phyloP scores from a whole-genome alignment of 2,329 filamentous ascomycete species.

The Penicillium brevicompactum region DNA sequence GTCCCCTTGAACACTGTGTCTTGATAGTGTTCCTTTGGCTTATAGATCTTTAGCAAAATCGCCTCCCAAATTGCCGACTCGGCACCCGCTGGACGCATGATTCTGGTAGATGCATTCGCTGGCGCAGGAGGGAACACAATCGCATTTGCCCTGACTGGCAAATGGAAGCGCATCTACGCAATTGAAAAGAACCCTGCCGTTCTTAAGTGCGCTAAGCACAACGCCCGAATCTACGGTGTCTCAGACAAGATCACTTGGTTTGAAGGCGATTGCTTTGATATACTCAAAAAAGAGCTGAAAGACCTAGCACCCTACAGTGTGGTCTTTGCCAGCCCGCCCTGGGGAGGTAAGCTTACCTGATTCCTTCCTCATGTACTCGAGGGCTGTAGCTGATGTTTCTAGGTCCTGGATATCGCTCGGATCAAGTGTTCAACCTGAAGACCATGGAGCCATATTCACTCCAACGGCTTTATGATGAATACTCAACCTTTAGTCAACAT shows the following conservation, averaged over 20 bases:
- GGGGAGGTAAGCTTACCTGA: constrained; percentile 61
- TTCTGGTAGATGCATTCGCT: constrained; percentile 85
- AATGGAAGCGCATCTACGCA: constrained; percentile 82
- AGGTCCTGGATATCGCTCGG: constrained; percentile 65
- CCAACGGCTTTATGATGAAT: constrained; percentile 63
- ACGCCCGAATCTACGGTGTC: constrained; percentile 83
- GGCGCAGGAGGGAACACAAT: constrained; percentile 94
- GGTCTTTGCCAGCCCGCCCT: constrained; percentile 73
- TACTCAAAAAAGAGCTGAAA: constrained; percentile 57
- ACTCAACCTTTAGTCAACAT: constrained; percentile 54
- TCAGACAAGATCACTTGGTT: constrained; percentile 80
- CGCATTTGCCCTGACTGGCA: constrained; percentile 79
- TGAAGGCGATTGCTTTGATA: constrained; percentile 81
- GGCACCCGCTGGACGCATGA: constrained; percentile 58
- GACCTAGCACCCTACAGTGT: constrained; percentile 55
- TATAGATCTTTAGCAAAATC: constrained; percentile 61
- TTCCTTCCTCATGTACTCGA: background rate
- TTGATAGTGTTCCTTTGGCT: constrained; percentile 1
- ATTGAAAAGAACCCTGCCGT: constrained; percentile 82
- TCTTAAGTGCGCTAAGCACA: constrained; percentile 88
- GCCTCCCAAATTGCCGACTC: constrained; percentile 68
- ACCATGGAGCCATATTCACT: constrained; percentile 88
- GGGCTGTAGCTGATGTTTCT: constrained; percentile 2
- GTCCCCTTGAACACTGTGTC: constrained; percentile 25
- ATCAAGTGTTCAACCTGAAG: constrained; percentile 76